Evolutionary conservation across 2,329 filamentous ascomycete species (phyloP).

Genomic region (Elsinoe arachidis): DNA sequence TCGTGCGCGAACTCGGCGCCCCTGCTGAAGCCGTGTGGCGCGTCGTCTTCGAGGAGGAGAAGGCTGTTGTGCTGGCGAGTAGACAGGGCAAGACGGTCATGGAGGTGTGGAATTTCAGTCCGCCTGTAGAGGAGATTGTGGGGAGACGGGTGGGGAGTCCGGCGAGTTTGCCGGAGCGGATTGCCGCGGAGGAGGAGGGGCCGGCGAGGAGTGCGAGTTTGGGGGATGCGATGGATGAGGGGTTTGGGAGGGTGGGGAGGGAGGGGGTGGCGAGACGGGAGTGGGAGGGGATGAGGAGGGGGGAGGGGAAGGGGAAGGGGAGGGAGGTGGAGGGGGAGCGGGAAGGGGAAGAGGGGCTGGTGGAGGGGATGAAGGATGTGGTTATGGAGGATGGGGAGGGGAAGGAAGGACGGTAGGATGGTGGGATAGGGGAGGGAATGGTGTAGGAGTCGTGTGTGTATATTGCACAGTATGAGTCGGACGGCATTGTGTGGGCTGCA

Average conservation of each 20-base stretch:
- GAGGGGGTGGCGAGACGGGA: not conserved
- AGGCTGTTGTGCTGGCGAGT: conserved; percentile 90
- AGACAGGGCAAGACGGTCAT: conserved; percentile 82
- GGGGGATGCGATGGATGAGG: conserved; percentile 10
- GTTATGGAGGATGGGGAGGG: conserved; percentile 8
- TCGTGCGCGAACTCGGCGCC: conserved; percentile 83
- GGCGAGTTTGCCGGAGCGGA: conserved; percentile 1
- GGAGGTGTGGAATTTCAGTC: conserved; percentile 56
- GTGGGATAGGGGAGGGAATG: not conserved
- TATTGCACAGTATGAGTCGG: too few relatives aligned
- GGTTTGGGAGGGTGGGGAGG: not conserved
- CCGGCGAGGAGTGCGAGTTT: not conserved
- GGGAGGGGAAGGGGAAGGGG: not conserved
- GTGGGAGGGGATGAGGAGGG: not conserved
- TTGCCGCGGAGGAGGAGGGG: not conserved
- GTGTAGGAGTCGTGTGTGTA: not conserved
- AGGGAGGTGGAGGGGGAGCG: not conserved
- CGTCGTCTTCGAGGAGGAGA: conserved; percentile 96
- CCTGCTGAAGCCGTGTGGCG: conserved; percentile 95
- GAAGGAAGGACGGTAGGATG: not conserved
- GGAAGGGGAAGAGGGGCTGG: not conserved
- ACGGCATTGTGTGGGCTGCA: not conserved
- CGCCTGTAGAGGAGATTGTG: conserved; percentile 30
- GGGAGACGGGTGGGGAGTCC: conserved; percentile 6
- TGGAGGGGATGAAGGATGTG: conserved; percentile 1